Evolutionary conservation across 208 protist species (phyloP).

Genomic region (Crithidia mellificae): DNA sequence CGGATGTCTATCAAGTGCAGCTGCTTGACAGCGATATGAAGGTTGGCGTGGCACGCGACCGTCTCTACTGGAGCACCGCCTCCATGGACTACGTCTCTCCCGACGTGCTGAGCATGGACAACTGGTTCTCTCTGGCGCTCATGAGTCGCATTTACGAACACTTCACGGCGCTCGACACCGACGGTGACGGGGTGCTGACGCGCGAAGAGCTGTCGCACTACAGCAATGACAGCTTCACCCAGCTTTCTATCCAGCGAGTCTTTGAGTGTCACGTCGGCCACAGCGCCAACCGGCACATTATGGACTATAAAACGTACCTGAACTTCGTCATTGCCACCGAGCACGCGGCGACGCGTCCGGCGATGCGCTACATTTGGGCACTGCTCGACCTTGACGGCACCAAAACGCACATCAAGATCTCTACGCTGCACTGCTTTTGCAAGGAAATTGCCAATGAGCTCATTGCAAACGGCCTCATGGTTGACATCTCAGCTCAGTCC

Average conservation of each 20-base stretch:
- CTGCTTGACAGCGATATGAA: constrained; percentile 34
- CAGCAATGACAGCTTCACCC: constrained; percentile 83
- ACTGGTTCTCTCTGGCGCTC: constrained; percentile 89
- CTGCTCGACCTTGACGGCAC: constrained; percentile 82
- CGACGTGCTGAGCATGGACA: constrained; percentile 77
- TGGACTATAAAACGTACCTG: constrained; percentile 93
- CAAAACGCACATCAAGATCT: constrained; percentile 57
- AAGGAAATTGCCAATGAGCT: constrained; percentile 83
- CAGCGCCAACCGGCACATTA: constrained; percentile 67
- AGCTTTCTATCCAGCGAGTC: constrained; percentile 77
- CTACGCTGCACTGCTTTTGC: constrained; percentile 80
- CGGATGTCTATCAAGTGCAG: constrained; percentile 75
- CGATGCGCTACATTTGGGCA: constrained; percentile 87
- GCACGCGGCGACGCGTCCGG: constrained; percentile 74
- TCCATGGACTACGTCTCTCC: constrained; percentile 63
- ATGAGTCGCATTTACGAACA: constrained; percentile 90
- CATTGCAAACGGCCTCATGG: constrained; percentile 72
- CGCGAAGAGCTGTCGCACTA: constrained; percentile 78
- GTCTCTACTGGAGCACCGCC: constrained; percentile 80
- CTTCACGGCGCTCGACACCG: constrained; percentile 81
- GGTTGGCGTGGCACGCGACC: constrained; percentile 46
- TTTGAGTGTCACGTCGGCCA: constrained; percentile 90
- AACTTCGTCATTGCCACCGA: constrained; percentile 93
- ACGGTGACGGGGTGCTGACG: constrained; percentile 86
- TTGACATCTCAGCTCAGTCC: constrained; percentile 76